A percentile compares a stretch with the other conserved stretches of the same genome.
These are phyloP conservation scores for Geotrichum reessii DNA, from an alignment of 1,139 yeast species.

Conservation along the genomic window DNA sequence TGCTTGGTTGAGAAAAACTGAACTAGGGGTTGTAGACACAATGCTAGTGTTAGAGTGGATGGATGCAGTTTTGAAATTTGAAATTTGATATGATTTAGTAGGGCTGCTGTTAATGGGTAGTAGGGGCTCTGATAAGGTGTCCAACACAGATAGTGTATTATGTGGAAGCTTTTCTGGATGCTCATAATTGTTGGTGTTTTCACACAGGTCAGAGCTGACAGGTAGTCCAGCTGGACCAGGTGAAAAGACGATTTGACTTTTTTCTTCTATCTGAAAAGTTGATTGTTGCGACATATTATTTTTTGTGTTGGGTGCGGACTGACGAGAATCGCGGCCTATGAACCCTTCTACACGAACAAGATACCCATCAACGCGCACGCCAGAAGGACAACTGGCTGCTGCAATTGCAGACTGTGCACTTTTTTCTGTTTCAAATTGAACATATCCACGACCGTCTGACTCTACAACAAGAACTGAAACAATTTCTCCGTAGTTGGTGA, in stretches of 20 bases:
- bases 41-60: not conserved
- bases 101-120: not conserved
- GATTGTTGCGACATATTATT: not conserved
- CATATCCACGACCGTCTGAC: slow-evolving; percentile 84
- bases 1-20: not conserved
- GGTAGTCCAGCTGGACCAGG: not conserved
- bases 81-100: not conserved
- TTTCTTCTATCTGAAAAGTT: not conserved
- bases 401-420: slow-evolving; percentile 84
- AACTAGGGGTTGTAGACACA: not conserved
- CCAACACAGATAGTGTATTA: not conserved
- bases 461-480: slow-evolving; percentile 83
- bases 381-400: not conserved
- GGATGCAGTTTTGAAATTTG: not conserved
- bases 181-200: not conserved
- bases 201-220: too few species aligned
- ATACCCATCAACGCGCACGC: not conserved
- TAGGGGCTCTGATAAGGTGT: not conserved
- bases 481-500: slow-evolving; percentile 77
- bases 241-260: not conserved
- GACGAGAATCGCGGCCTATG: not conserved
- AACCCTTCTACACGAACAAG: not conserved
- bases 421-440: slow-evolving; percentile 73
- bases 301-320: not conserved
- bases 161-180: not conserved